A percentile compares a stretch with the other conserved stretches of the same genome.
Conservation (phyloP, 2,329 filamentous ascomycete species). For the Shiraia bambusicola region DNA sequence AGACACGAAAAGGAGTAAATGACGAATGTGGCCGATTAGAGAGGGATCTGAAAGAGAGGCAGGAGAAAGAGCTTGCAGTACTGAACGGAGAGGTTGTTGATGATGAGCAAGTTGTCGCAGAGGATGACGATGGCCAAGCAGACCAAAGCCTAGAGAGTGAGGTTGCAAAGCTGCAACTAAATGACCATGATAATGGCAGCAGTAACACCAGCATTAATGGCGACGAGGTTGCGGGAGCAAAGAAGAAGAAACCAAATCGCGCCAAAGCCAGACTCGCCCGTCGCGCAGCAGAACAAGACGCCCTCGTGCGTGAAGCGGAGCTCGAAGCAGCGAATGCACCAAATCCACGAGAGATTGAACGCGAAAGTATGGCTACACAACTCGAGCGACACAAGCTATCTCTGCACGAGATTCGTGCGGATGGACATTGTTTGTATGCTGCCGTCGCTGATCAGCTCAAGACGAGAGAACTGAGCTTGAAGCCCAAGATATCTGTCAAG, state of each 20-base stretch:
- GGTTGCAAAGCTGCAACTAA: conserved; percentile 9
- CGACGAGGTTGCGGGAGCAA: conserved; percentile 9
- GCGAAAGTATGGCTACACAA: conserved; percentile 64
- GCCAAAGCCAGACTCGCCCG: conserved; percentile 90
- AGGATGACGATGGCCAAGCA: conserved; percentile 9
- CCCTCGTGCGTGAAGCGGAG: conserved; percentile 65
- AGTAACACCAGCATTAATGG: conserved; percentile 4
- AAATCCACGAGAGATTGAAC: conserved; percentile 43
- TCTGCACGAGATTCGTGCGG: conserved; percentile 80
- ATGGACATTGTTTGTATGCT: conserved; percentile 94
- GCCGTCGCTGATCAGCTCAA: conserved; percentile 83
- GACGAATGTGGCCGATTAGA: conserved; percentile 64
- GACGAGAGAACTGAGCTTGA: conserved; percentile 40
- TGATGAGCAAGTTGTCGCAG: conserved; percentile 9
- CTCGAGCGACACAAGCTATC: conserved; percentile 65
- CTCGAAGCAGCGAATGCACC: conserved; percentile 64
- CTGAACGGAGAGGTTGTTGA: conserved; percentile 31
- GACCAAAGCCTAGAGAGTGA: conserved; percentile 17
- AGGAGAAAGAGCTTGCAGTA: conserved; percentile 53
- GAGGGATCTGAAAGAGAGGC: conserved; percentile 56
- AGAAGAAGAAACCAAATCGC: conserved; percentile 75
- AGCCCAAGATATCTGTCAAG: conserved; percentile 38
- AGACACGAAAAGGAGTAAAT: conserved; percentile 61
- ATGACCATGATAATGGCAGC: conserved; percentile 1
- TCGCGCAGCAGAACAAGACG: conserved; percentile 80